Evolutionary conservation across 805 yeast species (phyloP).

Genomic region (Candida insectalens): DNA sequence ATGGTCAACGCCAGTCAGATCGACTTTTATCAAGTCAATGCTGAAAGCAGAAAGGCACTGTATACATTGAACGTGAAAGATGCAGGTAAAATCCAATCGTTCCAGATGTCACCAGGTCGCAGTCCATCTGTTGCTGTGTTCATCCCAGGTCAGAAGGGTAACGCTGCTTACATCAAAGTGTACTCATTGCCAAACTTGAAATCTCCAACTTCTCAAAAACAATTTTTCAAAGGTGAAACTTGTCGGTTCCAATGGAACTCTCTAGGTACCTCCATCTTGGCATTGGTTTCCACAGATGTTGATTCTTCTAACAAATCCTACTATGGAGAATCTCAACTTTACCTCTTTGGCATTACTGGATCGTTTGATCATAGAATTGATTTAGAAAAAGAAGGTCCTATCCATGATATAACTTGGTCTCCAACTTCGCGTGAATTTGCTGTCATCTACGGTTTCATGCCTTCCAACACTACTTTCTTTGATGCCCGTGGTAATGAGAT

Average conservation of each 20-base stretch:
- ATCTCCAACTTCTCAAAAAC: slow-evolving; percentile 76
- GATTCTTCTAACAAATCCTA: slow-evolving; percentile 90
- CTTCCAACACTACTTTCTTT: slow-evolving; percentile 88
- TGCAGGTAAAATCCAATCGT: slow-evolving; percentile 35
- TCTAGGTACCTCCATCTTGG: slow-evolving; percentile 88
- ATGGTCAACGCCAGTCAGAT: slow-evolving; percentile 42
- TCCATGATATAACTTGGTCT: slow-evolving; percentile 96
- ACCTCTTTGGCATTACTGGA: slow-evolving; percentile 85
- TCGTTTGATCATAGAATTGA: slow-evolving; percentile 82
- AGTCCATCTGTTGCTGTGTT: slow-evolving; percentile 88
- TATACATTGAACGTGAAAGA: slow-evolving; percentile 50
- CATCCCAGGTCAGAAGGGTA: slow-evolving; percentile 76
- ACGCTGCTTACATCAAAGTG: slow-evolving; percentile 82
- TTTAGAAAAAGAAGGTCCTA: slow-evolving; percentile 89
- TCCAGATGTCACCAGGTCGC: slow-evolving; percentile 75
- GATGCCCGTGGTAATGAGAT: slow-evolving; percentile 82
- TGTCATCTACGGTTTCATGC: slow-evolving; percentile 96
- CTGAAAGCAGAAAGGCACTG: slow-evolving; percentile 35
- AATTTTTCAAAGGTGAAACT: slow-evolving; percentile 91
- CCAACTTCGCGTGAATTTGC: slow-evolving; percentile 96
- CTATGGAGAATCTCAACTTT: slow-evolving; percentile 93
- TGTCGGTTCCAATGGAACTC: slow-evolving; percentile 91
- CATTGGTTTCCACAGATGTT: slow-evolving; percentile 91
- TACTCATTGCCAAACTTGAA: slow-evolving; percentile 68
- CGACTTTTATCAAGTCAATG: slow-evolving; percentile 50